Conservation (phyloP, 306 rosid genomes). For the Phaseolus lunatus region DNA sequence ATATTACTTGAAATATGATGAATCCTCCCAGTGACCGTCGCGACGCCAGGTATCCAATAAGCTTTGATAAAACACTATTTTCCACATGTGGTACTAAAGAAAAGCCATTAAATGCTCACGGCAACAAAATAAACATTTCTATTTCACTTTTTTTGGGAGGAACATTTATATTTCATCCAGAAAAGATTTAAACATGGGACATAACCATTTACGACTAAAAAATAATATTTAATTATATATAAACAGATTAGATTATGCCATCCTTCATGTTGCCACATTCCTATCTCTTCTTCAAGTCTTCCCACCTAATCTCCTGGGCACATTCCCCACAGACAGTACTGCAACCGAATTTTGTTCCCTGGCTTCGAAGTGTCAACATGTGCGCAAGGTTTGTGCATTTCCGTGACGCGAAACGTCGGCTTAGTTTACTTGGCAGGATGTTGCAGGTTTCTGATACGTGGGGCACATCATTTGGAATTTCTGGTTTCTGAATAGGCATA, state of each 20-base stretch:
- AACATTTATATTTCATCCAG: slow-evolving; percentile 34
- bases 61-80: background rate
- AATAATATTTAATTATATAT: background rate
- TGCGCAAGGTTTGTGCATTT: slow-evolving; percentile 92
- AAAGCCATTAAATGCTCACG: slow-evolving; percentile 5
- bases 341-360: slow-evolving; percentile 79
- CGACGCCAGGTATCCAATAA: slow-evolving; percentile 11
- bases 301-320: slow-evolving; percentile 89
- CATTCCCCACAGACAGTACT: slow-evolving; percentile 93
- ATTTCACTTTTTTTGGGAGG: slow-evolving; percentile 10
- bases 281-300: slow-evolving; percentile 64
- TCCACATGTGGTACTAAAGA: background rate
- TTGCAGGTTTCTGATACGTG: slow-evolving; percentile 43
- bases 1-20: background rate
- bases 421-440: slow-evolving; percentile 46
- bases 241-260: slow-evolving; percentile 43
- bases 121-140: slow-evolving; percentile 26
- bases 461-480: slow-evolving; percentile 32
- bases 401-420: slow-evolving; percentile 55
- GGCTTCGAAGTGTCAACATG: slow-evolving; percentile 88
- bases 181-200: slow-evolving; percentile 21
- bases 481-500: slow-evolving; percentile 55
- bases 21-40: background rate
- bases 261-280: slow-evolving; percentile 46
- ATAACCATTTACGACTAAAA: slow-evolving; percentile 31